Evolutionary conservation across 805 yeast species (phyloP).

Genomic region (Yarrowia sp.): DNA sequence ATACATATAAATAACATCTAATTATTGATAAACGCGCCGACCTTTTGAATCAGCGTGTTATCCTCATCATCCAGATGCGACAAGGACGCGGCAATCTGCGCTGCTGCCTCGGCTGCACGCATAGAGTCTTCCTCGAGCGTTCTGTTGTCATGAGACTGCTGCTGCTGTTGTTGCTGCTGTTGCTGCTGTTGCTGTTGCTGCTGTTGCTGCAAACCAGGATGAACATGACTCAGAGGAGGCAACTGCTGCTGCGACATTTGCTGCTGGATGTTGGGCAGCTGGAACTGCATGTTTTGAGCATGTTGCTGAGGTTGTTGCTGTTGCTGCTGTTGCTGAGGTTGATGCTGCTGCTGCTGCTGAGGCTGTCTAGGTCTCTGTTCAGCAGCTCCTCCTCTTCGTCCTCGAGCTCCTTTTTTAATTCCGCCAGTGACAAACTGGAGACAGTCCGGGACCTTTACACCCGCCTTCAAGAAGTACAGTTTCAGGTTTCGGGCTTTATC

Average conservation of each 20-base stretch:
- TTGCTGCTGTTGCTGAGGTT: neutral
- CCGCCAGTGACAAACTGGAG: slow-evolving; percentile 86
- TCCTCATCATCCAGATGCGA: slow-evolving; percentile 29
- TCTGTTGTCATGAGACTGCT: slow-evolving; percentile 1
- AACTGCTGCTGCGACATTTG: slow-evolving; percentile 8
- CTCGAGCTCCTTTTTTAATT: slow-evolving; percentile 33
- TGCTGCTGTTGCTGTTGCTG: neutral
- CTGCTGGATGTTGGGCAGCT: slow-evolving; percentile 2
- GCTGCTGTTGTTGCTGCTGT: neutral
- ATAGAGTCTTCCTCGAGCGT: slow-evolving; percentile 6
- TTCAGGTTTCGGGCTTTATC: slow-evolving; percentile 98
- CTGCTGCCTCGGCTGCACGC: slow-evolving; percentile 26
- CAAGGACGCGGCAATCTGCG: slow-evolving; percentile 26
- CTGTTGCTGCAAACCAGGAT: slow-evolving; percentile 11
- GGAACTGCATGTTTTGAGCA: slow-evolving; percentile 1
- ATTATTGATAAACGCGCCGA: slow-evolving; percentile 36
- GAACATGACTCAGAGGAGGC: slow-evolving; percentile 4
- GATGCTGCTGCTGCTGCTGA: neutral
- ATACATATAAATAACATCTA: slow-evolving; percentile 23
- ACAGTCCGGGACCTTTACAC: slow-evolving; percentile 75
- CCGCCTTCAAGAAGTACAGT: slow-evolving; percentile 73
- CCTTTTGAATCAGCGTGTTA: slow-evolving; percentile 35
- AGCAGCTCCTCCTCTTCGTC: neutral
- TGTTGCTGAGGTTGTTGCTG: neutral
- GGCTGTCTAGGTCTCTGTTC: slow-evolving; percentile 3